Evolutionary conservation across 257 asterid species (phyloP), one percentile per base, ranked within the genome.

Genomic region (Ballota nigra): DNA sequence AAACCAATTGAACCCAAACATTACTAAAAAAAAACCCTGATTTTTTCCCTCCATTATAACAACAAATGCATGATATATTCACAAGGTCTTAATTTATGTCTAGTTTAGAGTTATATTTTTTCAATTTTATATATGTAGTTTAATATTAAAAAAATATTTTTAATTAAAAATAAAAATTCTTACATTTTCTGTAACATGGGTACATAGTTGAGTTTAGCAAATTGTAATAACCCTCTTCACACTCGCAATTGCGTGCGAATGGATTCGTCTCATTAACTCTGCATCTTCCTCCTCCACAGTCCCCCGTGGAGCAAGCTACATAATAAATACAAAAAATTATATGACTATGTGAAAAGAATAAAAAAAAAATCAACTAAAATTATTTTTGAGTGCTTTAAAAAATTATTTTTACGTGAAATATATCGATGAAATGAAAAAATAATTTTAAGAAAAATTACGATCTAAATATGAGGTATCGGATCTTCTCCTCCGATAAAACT

Each of bases 201-300:
- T 74, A 87, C 45, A 78, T 65, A 0, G 92, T 80, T 68, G 71
- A 29, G 51, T 91, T 91, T 59, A 91, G 80, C 71, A 91, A 70
- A 81, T 91, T 89, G 75, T 68, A 58, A 69, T 77, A 86, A 40
- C 92, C 97, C 29, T 80, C 83, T 20, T 80, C 65, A 38, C 97
- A 91, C 40, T 66, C 69, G 24, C 97, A 91, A 1, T 23, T 63
- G 63, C 79, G 84, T 1, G 85, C 69, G 69, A 84, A 71, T 0
- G 56, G 31, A 15, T 89, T 79, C 34, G 87, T 87, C 63, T 62
- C 76, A 51, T 66, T 47, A 5, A 47, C 6, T 47, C 2, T 84
- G 88, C 97, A 91, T 1, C 69, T 74, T 28, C 97, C 96, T 51
- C 95, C 92, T 68, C 97, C 97, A 59, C 96, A 89, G 12, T 86